Evolutionary conservation across 257 asterid species (phyloP).

Genomic region (Przewalskia tangutica): DNA sequence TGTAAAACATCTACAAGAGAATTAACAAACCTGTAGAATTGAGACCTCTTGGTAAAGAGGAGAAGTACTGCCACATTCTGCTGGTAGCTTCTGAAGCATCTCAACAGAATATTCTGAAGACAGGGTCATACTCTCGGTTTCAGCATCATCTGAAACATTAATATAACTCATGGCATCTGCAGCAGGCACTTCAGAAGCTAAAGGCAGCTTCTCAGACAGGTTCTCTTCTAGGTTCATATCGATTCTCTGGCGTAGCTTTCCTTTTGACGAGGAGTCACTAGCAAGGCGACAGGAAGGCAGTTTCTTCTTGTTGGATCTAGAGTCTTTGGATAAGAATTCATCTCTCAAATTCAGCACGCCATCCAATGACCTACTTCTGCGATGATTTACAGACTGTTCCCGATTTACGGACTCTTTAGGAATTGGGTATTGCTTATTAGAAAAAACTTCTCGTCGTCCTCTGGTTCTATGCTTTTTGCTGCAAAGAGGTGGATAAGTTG

Average conservation of each 20-base stretch:
- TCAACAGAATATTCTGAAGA: conserved; percentile 24
- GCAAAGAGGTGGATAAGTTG: conserved; percentile 41
- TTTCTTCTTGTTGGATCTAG: conserved; percentile 32
- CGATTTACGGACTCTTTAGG: conserved; percentile 18
- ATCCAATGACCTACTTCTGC: conserved; percentile 34
- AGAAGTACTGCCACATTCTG: conserved; percentile 15
- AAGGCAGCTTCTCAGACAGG: conserved; percentile 22
- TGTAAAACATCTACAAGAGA: not conserved
- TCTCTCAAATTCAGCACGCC: conserved; percentile 30
- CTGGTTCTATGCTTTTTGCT: conserved; percentile 32
- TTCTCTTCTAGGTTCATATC: conserved; percentile 26
- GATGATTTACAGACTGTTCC: conserved; percentile 3
- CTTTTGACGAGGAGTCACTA: conserved; percentile 30
- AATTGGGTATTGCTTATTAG: conserved; percentile 17
- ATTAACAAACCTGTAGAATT: conserved; percentile 39
- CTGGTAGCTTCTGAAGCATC: conserved; percentile 19
- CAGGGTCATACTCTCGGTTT: conserved; percentile 22
- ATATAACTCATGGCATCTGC: conserved; percentile 11
- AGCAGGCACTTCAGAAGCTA: conserved; percentile 14
- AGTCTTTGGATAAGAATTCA: conserved; percentile 21
- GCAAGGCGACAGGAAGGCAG: conserved; percentile 25
- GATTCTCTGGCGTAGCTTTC: conserved; percentile 21
- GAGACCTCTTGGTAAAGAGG: conserved; percentile 19
- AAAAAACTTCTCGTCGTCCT: conserved; percentile 23
- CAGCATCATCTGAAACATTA: conserved; percentile 24